These are phyloP conservation scores for Beta lomatogona DNA, from an alignment of 179 eudicot species.

Conservation along the genomic window DNA sequence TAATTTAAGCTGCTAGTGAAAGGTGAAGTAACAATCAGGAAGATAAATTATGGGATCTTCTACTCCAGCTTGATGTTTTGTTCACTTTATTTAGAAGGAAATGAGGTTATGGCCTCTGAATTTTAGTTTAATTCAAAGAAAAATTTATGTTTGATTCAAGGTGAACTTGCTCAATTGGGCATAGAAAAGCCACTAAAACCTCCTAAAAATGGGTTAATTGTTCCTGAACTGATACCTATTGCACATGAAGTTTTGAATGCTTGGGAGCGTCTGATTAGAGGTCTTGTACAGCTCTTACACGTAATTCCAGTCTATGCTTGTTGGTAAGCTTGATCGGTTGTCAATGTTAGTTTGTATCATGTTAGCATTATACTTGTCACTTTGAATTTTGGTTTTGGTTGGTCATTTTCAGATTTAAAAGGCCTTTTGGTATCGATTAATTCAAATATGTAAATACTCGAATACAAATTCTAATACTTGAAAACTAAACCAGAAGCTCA, in stretches of 20 bases:
- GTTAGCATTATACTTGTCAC: no score
- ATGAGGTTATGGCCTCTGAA: no score
- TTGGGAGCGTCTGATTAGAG: constrained; percentile 79
- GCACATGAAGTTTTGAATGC: constrained; percentile 82
- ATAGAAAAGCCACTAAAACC: constrained; percentile 89
- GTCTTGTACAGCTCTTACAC: constrained; percentile 86
- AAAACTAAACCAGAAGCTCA: not conserved
- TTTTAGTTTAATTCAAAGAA: no score
- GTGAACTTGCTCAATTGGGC: constrained; percentile 64
- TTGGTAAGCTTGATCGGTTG: constrained; percentile 52
- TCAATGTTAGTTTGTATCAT: no score
- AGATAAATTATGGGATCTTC: no score
- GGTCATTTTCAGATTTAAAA: not conserved
- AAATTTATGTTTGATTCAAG: no score
- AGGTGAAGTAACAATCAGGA: no score
- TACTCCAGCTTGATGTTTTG: no score
- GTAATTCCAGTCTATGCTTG: constrained; percentile 84
- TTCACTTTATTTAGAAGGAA: no score
- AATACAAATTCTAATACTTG: no score
- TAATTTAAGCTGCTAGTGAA: no score
- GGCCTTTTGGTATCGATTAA: not conserved
- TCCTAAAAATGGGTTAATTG: constrained; percentile 80
- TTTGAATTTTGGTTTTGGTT: no score
- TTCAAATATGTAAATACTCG: not conserved
- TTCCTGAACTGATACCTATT: constrained; percentile 75